Evolutionary conservation across 2,329 filamentous ascomycete genomes (phyloP).

Genomic region (Hawksworthiomyces lignivorus): DNA sequence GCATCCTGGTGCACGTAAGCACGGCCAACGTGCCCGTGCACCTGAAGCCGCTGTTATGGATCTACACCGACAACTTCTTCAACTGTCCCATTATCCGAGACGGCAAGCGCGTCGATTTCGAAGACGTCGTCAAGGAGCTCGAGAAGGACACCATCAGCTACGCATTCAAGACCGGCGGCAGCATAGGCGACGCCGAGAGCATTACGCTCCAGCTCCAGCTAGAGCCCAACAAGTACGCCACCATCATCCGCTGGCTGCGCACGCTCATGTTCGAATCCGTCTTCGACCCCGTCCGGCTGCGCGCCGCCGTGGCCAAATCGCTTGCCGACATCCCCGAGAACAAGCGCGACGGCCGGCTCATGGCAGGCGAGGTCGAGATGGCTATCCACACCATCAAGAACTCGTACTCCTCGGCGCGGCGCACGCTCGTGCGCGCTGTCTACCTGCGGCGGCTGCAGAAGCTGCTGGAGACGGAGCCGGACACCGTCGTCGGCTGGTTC

Average conservation of each 20-base stretch:
- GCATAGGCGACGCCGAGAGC: constrained; percentile 72
- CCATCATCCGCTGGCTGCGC: constrained; percentile 74
- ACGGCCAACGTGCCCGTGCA: constrained; percentile 71
- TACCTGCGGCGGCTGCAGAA: constrained; percentile 83
- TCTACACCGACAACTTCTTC: constrained; percentile 92
- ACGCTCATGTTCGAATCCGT: constrained; percentile 83
- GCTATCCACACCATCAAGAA: constrained; percentile 75
- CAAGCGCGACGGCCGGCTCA: constrained; percentile 74
- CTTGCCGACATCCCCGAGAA: constrained; percentile 85
- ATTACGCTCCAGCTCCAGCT: constrained; percentile 75
- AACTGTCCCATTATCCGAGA: constrained; percentile 76
- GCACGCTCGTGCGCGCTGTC: constrained; percentile 75
- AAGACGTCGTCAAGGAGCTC: constrained; percentile 83
- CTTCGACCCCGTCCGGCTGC: constrained; percentile 65
- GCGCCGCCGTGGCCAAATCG: constrained; percentile 66
- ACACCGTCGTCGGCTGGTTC: constrained; percentile 68
- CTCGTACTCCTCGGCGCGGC: constrained; percentile 68
- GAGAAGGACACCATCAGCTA: constrained; percentile 90
- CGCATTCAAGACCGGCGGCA: constrained; percentile 57
- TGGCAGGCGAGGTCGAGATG: constrained; percentile 59
- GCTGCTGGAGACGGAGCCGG: constrained; percentile 67
- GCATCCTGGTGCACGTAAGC: constrained; percentile 72
- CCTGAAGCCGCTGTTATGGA: constrained; percentile 71
- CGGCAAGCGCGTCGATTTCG: constrained; percentile 73
- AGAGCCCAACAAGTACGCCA: constrained; percentile 79